Conservation (phyloP, 331 rosid genomes). For the Erythrophleum ivorense region DNA sequence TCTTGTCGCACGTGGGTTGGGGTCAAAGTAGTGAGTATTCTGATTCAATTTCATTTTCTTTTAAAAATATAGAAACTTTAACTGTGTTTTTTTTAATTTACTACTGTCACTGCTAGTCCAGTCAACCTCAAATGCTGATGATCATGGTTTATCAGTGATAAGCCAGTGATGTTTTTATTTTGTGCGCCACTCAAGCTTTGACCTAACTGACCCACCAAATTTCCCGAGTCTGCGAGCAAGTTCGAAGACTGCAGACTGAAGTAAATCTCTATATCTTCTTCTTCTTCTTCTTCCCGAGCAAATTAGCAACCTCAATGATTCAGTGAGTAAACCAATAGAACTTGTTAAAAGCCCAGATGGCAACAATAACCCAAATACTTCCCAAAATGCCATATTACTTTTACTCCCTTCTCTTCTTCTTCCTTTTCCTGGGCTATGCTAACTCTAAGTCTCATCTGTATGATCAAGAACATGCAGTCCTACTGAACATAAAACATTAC, state of each 20-base stretch:
- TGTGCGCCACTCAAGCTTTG: background rate
- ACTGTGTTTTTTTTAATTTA: too few species aligned
- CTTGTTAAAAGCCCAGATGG: conserved; percentile 22
- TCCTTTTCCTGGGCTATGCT: conserved; percentile 34
- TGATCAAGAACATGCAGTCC: conserved; percentile 52
- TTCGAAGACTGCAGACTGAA: background rate
- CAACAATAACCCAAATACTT: background rate
- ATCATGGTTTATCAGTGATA: too few species aligned
- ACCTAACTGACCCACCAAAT: background rate
- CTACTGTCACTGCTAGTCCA: too few species aligned
- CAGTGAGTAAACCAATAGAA: conserved; percentile 21
- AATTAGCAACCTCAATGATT: background rate
- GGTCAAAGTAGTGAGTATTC: too few species aligned
- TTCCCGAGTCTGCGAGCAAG: too few species aligned
- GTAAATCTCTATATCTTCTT: background rate
- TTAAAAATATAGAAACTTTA: too few species aligned
- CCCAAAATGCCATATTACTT: conserved; percentile 7
- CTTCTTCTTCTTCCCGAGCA: background rate
- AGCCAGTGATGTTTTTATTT: background rate
- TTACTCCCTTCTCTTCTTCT: conserved; percentile 22
- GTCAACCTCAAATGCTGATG: too few species aligned
- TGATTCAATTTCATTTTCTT: too few species aligned
- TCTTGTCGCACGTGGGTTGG: too few species aligned
- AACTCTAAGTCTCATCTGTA: conserved; percentile 29
- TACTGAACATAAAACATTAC: conserved; percentile 45